A percentile compares a stretch with the other conserved stretches of the same genome.
Evolutionary conservation across 345 rosid species (phyloP).

Genomic region (Odontarrhena argentea): DNA sequence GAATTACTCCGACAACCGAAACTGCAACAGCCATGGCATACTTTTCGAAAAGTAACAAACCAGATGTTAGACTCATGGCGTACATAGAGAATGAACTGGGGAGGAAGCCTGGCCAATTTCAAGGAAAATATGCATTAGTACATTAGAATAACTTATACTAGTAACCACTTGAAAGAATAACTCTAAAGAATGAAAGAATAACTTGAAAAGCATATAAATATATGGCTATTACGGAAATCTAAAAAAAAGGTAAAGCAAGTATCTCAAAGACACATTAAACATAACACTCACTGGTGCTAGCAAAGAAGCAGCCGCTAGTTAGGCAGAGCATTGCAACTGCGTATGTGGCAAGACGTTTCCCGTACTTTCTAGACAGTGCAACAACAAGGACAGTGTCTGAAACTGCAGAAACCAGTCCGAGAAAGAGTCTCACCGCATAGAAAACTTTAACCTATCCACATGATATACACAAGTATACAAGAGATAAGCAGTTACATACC

Average conservation of each 20-base stretch:
- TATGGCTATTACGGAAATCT: not conserved
- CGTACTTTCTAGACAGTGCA: constrained; percentile 88
- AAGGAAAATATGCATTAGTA: constrained; percentile 1
- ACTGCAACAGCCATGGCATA: constrained; percentile 71
- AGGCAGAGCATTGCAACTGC: constrained; percentile 95
- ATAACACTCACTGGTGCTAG: constrained; percentile 85
- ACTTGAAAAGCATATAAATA: not conserved
- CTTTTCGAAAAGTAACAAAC: constrained; percentile 83
- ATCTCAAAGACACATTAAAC: not conserved
- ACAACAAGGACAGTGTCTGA: constrained; percentile 84
- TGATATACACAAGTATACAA: constrained; percentile 13
- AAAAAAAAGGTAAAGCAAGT: not conserved
- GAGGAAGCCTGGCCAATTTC: constrained; percentile 65
- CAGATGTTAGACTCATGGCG: constrained; percentile 91
- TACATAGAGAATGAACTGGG: constrained; percentile 99
- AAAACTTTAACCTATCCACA: constrained; percentile 76
- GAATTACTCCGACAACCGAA: constrained; percentile 79
- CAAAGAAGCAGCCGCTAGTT: constrained; percentile 98
- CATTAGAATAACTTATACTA: not conserved
- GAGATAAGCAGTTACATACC: constrained; percentile 3
- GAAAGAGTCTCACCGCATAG: constrained; percentile 92
- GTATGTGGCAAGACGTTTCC: constrained; percentile 88
- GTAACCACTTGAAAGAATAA: no score
- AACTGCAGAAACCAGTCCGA: constrained; percentile 76
- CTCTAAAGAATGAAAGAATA: no score